phyloP scores from a whole-genome alignment of 495 filamentous ascomycete species.

The Thozetella sp. region DNA sequence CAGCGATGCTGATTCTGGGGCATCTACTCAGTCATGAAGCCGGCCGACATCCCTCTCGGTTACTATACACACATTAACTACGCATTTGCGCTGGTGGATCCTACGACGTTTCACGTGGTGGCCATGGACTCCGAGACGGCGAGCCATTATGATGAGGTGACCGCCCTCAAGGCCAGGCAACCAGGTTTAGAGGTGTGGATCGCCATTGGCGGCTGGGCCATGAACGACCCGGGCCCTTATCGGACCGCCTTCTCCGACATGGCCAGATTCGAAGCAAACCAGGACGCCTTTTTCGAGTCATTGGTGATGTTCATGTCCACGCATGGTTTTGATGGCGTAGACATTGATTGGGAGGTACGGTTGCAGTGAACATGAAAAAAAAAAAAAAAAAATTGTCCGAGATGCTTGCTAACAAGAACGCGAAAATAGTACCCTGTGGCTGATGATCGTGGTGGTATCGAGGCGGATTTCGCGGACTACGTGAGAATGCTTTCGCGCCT shows the following conservation, averaged over 20 bases:
- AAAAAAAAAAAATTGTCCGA: too few species aligned
- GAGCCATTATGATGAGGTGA: conserved; percentile 11
- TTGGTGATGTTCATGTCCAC: conserved; percentile 9
- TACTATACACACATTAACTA: conserved; percentile 26
- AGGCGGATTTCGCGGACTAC: conserved; percentile 9
- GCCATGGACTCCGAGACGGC: conserved; percentile 12
- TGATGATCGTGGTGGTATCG: conserved; percentile 12
- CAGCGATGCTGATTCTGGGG: too few species aligned
- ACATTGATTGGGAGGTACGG: conserved; percentile 17
- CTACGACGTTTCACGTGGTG: conserved; percentile 7
- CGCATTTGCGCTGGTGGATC: conserved; percentile 21
- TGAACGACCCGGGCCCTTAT: conserved; percentile 33
- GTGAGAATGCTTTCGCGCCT: conserved; percentile 5
- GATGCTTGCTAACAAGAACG: background rate
- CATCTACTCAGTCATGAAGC: conserved; percentile 8
- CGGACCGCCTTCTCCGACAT: conserved; percentile 18
- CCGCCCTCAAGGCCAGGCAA: conserved; percentile 24
- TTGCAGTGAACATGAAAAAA: too few species aligned
- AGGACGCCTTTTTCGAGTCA: conserved; percentile 18
- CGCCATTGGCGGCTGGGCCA: conserved; percentile 43
- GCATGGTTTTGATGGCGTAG: conserved; percentile 21
- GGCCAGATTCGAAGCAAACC: conserved; percentile 13
- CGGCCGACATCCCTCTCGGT: conserved; percentile 9
- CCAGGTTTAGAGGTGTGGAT: conserved; percentile 30
- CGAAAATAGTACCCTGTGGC: conserved; percentile 18